phyloP scores from a whole-genome alignment of 306 rosid genomes.

The Pyrus bretschneideri region DNA sequence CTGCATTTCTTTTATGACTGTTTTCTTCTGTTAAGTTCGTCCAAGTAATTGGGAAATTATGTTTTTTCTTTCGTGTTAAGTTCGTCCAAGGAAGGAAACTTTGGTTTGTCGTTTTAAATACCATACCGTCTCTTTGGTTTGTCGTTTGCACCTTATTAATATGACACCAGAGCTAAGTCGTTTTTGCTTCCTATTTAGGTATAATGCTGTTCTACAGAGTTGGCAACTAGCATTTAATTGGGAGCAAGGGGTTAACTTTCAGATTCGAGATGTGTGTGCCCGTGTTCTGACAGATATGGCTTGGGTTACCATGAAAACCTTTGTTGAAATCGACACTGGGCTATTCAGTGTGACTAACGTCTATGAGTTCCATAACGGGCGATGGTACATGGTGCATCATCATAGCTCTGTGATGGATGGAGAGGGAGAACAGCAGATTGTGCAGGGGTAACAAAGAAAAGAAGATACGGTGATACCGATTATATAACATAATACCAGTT shows the following conservation, averaged over 20 bases:
- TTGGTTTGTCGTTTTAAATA: background rate
- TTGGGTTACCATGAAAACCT: constrained; percentile 93
- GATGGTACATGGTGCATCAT: constrained; percentile 96
- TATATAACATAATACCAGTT: constrained; percentile 46
- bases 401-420: constrained; percentile 84
- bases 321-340: constrained; percentile 64
- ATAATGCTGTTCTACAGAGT: constrained; percentile 67
- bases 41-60: background rate
- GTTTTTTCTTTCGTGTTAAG: background rate
- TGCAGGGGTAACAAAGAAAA: constrained; percentile 48
- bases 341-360: constrained; percentile 78
- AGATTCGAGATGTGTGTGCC: constrained; percentile 80
- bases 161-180: constrained; percentile 3
- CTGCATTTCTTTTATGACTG: background rate
- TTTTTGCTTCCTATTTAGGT: constrained; percentile 41
- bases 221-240: constrained; percentile 87
- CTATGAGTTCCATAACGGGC: constrained; percentile 70
- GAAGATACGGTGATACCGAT: constrained; percentile 20
- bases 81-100: too few relatives aligned
- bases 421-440: constrained; percentile 57
- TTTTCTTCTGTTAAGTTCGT: background rate
- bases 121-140: background rate
- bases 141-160: background rate
- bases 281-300: constrained; percentile 87
- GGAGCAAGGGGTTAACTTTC: constrained; percentile 84